These are phyloP conservation scores for Mycocentrospora acerina DNA, from an alignment of 2,329 filamentous ascomycete species.

Conservation along the genomic window DNA sequence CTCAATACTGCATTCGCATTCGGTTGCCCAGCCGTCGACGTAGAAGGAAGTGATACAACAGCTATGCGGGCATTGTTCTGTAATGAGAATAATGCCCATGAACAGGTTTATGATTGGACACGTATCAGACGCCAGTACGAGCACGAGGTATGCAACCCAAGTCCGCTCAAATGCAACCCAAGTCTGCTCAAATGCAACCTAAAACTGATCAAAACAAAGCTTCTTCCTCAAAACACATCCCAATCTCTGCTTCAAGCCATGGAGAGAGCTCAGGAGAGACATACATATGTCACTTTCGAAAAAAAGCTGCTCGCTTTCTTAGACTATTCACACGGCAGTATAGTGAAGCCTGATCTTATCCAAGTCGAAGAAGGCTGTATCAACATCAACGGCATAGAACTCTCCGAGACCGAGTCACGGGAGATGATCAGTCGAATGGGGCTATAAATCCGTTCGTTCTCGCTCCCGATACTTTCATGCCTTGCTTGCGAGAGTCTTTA, in stretches of 20 bases:
- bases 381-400: slow-evolving; percentile 33
- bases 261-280: slow-evolving; percentile 30
- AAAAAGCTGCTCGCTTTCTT: slow-evolving; percentile 46
- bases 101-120: slow-evolving; percentile 41
- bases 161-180: background rate
- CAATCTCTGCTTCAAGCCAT: slow-evolving; percentile 24
- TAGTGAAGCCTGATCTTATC: slow-evolving; percentile 51
- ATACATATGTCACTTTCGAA: slow-evolving; percentile 45
- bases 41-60: slow-evolving; percentile 29
- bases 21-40: slow-evolving; percentile 38
- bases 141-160: slow-evolving; percentile 16
- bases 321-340: slow-evolving; percentile 43
- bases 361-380: slow-evolving; percentile 54
- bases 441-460: slow-evolving; percentile 13
- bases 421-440: slow-evolving; percentile 38
- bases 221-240: slow-evolving; percentile 18
- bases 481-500: no score
- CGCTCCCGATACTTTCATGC: no score
- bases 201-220: no score
- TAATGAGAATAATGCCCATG: slow-evolving; percentile 28
- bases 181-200: slow-evolving; percentile 6
- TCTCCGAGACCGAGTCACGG: slow-evolving; percentile 31
- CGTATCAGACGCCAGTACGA: slow-evolving; percentile 39
- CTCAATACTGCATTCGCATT: slow-evolving; percentile 51
- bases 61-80: slow-evolving; percentile 40